Conservation (phyloP, 768 basidiomycete genomes). For the Coprinopsis sp. region DNA sequence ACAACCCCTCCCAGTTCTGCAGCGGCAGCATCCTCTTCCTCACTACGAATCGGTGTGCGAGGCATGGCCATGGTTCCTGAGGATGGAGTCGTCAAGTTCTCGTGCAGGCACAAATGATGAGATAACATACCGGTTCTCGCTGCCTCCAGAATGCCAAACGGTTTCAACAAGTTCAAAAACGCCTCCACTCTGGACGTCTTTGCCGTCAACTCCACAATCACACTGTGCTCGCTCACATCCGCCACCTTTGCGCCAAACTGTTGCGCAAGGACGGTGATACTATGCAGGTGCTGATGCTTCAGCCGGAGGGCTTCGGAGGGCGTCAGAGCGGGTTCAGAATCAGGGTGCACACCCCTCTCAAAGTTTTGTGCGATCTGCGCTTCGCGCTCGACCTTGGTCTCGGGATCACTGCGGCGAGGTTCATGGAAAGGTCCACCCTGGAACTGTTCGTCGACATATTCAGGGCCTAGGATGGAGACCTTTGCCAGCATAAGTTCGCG, state of each 20-base stretch:
- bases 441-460: slow-evolving; percentile 92
- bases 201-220: slow-evolving; percentile 92
- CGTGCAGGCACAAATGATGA: slow-evolving; percentile 1
- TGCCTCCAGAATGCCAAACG: slow-evolving; percentile 93
- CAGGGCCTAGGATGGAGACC: slow-evolving; percentile 94
- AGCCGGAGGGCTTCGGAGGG: slow-evolving; percentile 83
- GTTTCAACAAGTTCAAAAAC: slow-evolving; percentile 85
- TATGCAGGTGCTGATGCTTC: slow-evolving; percentile 86
- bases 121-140: slow-evolving; percentile 77
- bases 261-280: slow-evolving; percentile 75
- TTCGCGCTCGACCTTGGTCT: slow-evolving; percentile 65
- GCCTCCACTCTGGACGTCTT: slow-evolving; percentile 91
- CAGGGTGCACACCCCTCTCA: slow-evolving; percentile 48
- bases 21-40: slow-evolving; percentile 50
- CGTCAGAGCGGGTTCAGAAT: slow-evolving; percentile 43
- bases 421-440: slow-evolving; percentile 81
- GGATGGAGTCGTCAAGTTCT: slow-evolving; percentile 2
- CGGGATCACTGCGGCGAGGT: slow-evolving; percentile 42
- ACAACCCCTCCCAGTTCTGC: slow-evolving; percentile 55
- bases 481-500: slow-evolving; percentile 95
- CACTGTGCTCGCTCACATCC: slow-evolving; percentile 90
- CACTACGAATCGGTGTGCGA: slow-evolving; percentile 76
- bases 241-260: slow-evolving; percentile 94
- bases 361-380: slow-evolving; percentile 71
- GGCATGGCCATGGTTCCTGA: slow-evolving; percentile 98